Conservation (phyloP, 139 green algal genomes). For the Eudorina sp. region DNA sequence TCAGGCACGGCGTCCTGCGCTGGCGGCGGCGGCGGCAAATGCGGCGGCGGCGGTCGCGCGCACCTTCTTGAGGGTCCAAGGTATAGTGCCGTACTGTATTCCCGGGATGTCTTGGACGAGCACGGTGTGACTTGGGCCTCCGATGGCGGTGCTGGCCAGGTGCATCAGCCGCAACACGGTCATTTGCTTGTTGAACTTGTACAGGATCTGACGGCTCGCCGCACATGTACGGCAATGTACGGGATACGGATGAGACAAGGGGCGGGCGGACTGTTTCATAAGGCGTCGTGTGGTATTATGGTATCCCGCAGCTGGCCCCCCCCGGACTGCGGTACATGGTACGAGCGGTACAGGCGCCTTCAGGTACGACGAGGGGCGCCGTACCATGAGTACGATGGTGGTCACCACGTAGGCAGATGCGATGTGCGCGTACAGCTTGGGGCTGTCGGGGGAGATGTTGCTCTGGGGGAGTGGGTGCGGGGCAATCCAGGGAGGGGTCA, state of each 20-base stretch:
- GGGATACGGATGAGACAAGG: too few relatives aligned
- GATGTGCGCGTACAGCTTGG: constrained; percentile 75
- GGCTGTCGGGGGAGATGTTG: constrained; percentile 59
- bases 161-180: constrained; percentile 76
- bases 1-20: too few relatives aligned
- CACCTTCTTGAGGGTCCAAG: not conserved
- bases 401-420: constrained; percentile 70
- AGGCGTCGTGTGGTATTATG: too few relatives aligned
- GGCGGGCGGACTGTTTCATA: too few relatives aligned
- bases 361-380: too few relatives aligned
- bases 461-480: too few relatives aligned
- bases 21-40: too few relatives aligned
- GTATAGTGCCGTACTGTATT: constrained; percentile 13
- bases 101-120: constrained; percentile 62
- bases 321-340: too few relatives aligned
- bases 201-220: constrained; percentile 58
- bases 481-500: too few relatives aligned
- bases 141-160: constrained; percentile 62
- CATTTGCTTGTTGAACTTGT: constrained; percentile 73
- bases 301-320: too few relatives aligned
- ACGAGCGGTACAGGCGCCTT: too few relatives aligned
- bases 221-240: not conserved
- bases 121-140: constrained; percentile 59
- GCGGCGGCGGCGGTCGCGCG: too few relatives aligned
- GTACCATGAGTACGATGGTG: constrained; percentile 61